Base-by-base conservation (phyloP, 2,329 filamentous ascomycete genomes). In the Knoxdaviesia capensis region DNA sequence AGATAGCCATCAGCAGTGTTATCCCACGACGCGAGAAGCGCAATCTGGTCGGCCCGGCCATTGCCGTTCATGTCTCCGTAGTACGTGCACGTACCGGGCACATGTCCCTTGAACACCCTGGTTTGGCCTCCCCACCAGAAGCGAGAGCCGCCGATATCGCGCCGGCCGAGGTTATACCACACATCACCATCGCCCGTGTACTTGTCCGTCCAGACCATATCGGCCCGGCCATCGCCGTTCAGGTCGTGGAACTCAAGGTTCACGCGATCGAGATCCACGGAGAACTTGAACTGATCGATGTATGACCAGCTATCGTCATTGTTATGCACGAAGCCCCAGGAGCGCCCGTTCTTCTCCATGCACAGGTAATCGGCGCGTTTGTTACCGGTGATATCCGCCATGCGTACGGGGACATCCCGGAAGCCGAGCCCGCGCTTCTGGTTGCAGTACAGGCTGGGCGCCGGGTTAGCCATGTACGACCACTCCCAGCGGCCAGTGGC, bases 231-330 rank as follows among this genome's bases (percentile, higher is more conserved):
- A 36, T 59, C 56, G 8, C 58, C 57, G 41, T 62, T 56, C 28
- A 62, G 54, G 46, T 63, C 61, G 4, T 54, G 56, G 34, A 49
- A 64, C 6, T 53, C 52, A 7, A 59, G 41, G 43, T 61, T 58
- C 8, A 58, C 57, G 1, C 59, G 54, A 39, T 61, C 59, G 8
- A 48, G 49, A 30, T 41, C 48, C 35, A 52, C 49, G 8, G 48
- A 41, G 39, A 47, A 47, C 46, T 56, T 59, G 43, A 58, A 47
- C 48, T 57, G 54, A n/a, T 43, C 49, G 8, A 50, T 47, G 43
- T 48, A 31, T 35, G 39, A 47, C 38, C 41, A 50, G 41, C 20
- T 11, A 7, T 44, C 45, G 34, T 45, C 34, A 1, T 41, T 41
- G 29, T 50, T 46, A 38, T 58, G 48, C 6, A 54, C 34, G 20